Base-by-base conservation (phyloP, 352 stramenopile species). In the Pythium rhizo-oryzae region DNA sequence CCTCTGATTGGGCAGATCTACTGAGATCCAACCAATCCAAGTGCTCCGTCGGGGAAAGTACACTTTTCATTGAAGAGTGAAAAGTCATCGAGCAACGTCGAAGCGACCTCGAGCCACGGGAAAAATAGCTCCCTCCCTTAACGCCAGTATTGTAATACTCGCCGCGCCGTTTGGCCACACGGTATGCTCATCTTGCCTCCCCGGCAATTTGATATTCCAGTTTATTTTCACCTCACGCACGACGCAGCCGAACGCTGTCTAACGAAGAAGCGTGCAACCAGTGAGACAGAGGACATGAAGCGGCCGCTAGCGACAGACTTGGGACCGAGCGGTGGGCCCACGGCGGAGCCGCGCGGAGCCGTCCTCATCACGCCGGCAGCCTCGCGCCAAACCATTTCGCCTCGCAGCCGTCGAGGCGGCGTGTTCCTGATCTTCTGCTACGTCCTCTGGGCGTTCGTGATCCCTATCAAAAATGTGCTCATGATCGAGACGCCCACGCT, bases 391-490 rank as follows among this genome's bases (percentile, higher is more conserved):
- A 0, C 21, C 33, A 74, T 64, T 12, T 28, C 62, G 13, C 8
- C 6, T 8, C 65, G 49, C 18, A 69, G 74, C 50, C 74, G 59
- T 1, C 37, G 46, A 4, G 25, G 65, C 11, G 71, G 62, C 5
- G 37, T 82, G 4, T 8, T 65, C 9, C 41, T 78, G 37, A 60
- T 80, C 9, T n/a, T 43, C 1, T 50, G 65, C n/a, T 72, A 80
- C 59, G 66, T 69, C 15, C n/a, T 75, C 8, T 82, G 72, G 72
- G 71, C 67, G 24, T 66, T 82, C 30, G 62, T 62, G 23, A 67
- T 78, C n/a, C 70, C 76, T 1, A 76, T 80, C 67, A 80, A 82
- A 49, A 82, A 82, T 51, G 75, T 79, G 15, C 28, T 74, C 18
- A 77, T 82, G 65, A 82, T 79, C 44, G 65, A 60, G 30, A 67